A percentile compares a stretch with the other conserved stretches of the same genome.
These are phyloP conservation scores for Murraya koenigii DNA, from an alignment of 345 rosid genomes.

Conservation along the genomic window DNA sequence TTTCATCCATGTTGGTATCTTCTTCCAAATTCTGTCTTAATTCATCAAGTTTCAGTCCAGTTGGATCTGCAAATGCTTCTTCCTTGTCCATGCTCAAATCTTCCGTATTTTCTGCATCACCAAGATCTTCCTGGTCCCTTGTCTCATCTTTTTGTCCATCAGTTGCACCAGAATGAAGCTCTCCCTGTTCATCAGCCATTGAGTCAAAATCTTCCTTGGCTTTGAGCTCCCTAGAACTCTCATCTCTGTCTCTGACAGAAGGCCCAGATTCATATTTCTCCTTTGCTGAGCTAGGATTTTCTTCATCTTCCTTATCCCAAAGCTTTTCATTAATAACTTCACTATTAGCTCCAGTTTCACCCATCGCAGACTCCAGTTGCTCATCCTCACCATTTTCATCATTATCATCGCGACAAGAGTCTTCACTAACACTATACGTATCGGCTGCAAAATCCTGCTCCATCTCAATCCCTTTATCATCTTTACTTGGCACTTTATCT, in stretches of 20 bases:
- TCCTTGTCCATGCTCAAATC: conserved; percentile 59
- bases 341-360: conserved; percentile 68
- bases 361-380: conserved; percentile 71
- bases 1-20: conserved; percentile 48
- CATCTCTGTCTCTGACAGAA: conserved; percentile 54
- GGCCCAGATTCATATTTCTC: conserved; percentile 86
- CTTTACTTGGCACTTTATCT: conserved; percentile 50
- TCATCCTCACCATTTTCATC: conserved; percentile 59
- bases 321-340: conserved; percentile 77
- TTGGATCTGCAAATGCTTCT: conserved; percentile 62
- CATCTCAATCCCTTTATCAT: conserved; percentile 92
- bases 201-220: conserved; percentile 67
- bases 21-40: conserved; percentile 43
- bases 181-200: conserved; percentile 41
- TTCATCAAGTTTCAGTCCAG: conserved; percentile 58
- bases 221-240: conserved; percentile 65
- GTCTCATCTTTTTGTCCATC: conserved; percentile 42
- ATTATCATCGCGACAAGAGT: conserved; percentile 60
- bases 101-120: conserved; percentile 48
- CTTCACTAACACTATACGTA: conserved; percentile 68
- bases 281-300: conserved; percentile 38
- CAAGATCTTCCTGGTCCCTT: conserved; percentile 43
- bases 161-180: conserved; percentile 40
- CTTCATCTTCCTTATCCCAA: conserved; percentile 64
- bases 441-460: conserved; percentile 74